Evolutionary conservation across 139 green algal genomes (phyloP).

Genomic region (Nannochloris sp.): DNA sequence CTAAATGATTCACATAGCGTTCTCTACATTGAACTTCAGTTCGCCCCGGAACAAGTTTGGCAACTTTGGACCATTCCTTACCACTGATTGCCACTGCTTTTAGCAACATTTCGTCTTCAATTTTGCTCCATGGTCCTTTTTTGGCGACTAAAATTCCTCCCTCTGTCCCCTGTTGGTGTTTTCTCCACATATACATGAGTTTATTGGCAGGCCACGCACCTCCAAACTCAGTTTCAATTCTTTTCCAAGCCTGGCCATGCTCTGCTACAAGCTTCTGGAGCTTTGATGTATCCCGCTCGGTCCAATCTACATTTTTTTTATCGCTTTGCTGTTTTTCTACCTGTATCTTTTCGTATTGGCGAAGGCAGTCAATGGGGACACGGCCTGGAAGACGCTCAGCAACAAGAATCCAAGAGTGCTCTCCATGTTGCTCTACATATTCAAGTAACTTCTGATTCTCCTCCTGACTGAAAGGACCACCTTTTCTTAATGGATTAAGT

Average conservation of each 20-base stretch:
- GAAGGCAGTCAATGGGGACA: constrained; percentile 5
- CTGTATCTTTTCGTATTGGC: background rate
- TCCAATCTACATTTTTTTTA: background rate
- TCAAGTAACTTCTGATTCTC: constrained; percentile 14
- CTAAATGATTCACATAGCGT: constrained; percentile 23
- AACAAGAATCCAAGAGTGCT: background rate
- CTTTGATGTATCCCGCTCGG: constrained; percentile 7
- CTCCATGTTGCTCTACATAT: constrained; percentile 3
- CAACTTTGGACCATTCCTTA: constrained; percentile 25
- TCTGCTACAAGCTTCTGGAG: constrained; percentile 16
- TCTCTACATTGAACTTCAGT: constrained; percentile 24
- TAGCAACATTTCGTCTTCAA: constrained; percentile 21
- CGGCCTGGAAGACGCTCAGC: background rate
- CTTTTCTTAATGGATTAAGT: constrained; percentile 2
- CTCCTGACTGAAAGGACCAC: background rate
- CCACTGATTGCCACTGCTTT: constrained; percentile 21
- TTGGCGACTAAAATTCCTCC: background rate
- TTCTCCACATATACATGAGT: constrained; percentile 31
- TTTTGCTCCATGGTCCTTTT: constrained; percentile 13
- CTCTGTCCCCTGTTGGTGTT: constrained; percentile 11
- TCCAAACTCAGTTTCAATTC: constrained; percentile 20
- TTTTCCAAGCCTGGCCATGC: constrained; percentile 20
- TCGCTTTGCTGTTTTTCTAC: background rate
- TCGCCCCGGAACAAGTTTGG: constrained; percentile 22
- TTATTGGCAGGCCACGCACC: constrained; percentile 9